These are phyloP conservation scores for Pezicula rhizophila DNA, from an alignment of 2,329 filamentous ascomycete species.

Conservation along the genomic window DNA sequence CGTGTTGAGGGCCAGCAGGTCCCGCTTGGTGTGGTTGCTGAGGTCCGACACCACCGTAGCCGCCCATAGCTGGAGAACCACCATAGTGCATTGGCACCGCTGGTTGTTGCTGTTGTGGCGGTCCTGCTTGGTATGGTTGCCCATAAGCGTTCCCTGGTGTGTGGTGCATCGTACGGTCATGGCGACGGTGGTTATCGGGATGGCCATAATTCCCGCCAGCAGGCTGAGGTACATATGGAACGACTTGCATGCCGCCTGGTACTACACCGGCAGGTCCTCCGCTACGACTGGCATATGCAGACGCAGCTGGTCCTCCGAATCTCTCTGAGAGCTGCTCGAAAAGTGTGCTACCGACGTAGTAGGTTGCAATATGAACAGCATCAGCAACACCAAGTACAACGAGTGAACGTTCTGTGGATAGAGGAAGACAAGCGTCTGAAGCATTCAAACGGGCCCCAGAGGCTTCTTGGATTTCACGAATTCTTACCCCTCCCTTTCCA, in stretches of 20 bases:
- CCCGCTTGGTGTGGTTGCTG: constrained; percentile 67
- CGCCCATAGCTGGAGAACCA: constrained; percentile 48
- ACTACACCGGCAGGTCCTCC: constrained; percentile 90
- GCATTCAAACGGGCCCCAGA: constrained; percentile 95
- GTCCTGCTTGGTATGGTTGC: constrained; percentile 48
- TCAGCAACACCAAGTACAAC: constrained; percentile 97
- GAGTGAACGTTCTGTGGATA: constrained; percentile 95
- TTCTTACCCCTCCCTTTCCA: constrained; percentile 90
- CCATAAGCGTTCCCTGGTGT: constrained; percentile 71
- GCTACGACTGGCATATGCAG: constrained; percentile 93
- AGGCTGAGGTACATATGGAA: constrained; percentile 93
- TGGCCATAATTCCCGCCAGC: constrained; percentile 89
- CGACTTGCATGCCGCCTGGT: constrained; percentile 96
- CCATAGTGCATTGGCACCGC: constrained; percentile 73
- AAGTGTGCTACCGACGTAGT: constrained; percentile 97
- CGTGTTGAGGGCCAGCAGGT: constrained; percentile 56
- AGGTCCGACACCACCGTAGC: constrained; percentile 74
- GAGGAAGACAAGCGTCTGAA: constrained; percentile 86
- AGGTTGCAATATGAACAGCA: constrained; percentile 96
- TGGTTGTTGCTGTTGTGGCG: constrained; percentile 48
- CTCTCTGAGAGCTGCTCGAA: constrained; percentile 95
- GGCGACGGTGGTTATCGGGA: constrained; percentile 77
- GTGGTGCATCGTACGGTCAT: constrained; percentile 67
- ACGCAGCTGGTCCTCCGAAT: constrained; percentile 91
- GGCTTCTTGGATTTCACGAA: constrained; percentile 96